These are phyloP conservation scores for Fusarium dlaminii DNA, from an alignment of 2,329 filamentous ascomycete species.

Conservation along the genomic window DNA sequence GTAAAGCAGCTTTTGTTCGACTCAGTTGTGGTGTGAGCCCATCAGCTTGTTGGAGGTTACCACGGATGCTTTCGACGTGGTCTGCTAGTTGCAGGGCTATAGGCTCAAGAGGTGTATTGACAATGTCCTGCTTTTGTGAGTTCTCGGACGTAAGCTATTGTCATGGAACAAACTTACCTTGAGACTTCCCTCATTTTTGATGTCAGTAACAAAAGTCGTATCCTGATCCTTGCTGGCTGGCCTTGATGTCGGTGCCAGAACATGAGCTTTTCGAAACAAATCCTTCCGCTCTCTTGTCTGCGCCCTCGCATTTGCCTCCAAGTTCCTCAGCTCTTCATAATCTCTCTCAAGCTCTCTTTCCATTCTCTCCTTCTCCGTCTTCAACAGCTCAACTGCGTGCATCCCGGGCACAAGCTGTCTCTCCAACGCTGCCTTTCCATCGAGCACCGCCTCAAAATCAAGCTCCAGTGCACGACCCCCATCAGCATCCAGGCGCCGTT, in stretches of 20 bases:
- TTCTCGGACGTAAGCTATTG: background rate
- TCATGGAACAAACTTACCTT: conserved; percentile 26
- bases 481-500: conserved; percentile 40
- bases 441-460: conserved; percentile 71
- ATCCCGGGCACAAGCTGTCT: conserved; percentile 68
- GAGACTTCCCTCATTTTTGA: conserved; percentile 24
- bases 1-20: conserved; percentile 59
- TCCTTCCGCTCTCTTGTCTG: conserved; percentile 63
- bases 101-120: conserved; percentile 55
- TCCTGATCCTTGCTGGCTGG: conserved; percentile 15
- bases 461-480: conserved; percentile 67
- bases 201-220: conserved; percentile 11
- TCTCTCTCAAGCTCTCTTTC: conserved; percentile 66
- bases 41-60: conserved; percentile 64
- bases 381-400: conserved; percentile 70
- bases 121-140: conserved; percentile 45
- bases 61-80: conserved; percentile 66
- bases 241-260: conserved; percentile 54
- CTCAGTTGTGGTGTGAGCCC: conserved; percentile 60
- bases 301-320: conserved; percentile 66
- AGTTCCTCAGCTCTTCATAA: conserved; percentile 58
- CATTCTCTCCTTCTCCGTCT: conserved; percentile 65
- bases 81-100: conserved; percentile 60
- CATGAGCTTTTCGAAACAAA: conserved; percentile 59
- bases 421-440: conserved; percentile 66